Evolutionary conservation across 441 rosid species (phyloP).

Genomic region (Populus hybrid): DNA sequence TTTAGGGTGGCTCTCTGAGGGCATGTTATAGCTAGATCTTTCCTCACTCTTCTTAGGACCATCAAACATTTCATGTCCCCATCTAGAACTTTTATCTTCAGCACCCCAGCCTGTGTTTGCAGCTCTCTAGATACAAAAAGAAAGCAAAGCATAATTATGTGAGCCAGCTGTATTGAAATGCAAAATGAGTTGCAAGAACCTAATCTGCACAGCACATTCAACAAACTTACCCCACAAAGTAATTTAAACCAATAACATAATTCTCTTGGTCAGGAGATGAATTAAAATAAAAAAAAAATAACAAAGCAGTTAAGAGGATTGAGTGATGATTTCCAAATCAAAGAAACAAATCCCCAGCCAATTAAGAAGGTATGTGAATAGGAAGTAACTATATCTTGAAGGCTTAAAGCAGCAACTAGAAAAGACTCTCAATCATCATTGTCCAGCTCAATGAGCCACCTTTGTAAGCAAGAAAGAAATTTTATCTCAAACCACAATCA

Average conservation of each 20-base stretch:
- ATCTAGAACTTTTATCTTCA: conserved; percentile 52
- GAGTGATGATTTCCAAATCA: background rate
- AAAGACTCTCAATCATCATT: background rate
- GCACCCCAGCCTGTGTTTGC: conserved; percentile 94
- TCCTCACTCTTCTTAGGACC: conserved; percentile 38
- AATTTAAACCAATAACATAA: background rate
- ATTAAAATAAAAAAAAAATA: background rate
- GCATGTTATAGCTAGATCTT: conserved; percentile 33
- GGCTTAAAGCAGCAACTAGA: background rate
- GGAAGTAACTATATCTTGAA: background rate
- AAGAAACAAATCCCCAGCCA: background rate
- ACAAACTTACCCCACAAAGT: background rate
- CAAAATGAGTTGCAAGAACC: background rate
- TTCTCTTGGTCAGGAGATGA: background rate
- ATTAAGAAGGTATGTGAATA: background rate
- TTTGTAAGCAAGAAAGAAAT: background rate
- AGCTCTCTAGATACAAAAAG: conserved; percentile 63
- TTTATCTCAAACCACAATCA: background rate
- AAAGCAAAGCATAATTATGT: conserved; percentile 10
- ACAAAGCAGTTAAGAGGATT: background rate
- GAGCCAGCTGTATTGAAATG: background rate
- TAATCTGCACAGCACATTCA: background rate
- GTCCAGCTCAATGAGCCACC: background rate
- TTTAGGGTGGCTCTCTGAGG: conserved; percentile 23
- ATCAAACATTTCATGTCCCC: conserved; percentile 73